A percentile compares a stretch with the other conserved stretches of the same genome.
These are phyloP conservation scores for Mycena capillaripes DNA, from an alignment of 768 basidiomycete species.

Conservation along the genomic window DNA sequence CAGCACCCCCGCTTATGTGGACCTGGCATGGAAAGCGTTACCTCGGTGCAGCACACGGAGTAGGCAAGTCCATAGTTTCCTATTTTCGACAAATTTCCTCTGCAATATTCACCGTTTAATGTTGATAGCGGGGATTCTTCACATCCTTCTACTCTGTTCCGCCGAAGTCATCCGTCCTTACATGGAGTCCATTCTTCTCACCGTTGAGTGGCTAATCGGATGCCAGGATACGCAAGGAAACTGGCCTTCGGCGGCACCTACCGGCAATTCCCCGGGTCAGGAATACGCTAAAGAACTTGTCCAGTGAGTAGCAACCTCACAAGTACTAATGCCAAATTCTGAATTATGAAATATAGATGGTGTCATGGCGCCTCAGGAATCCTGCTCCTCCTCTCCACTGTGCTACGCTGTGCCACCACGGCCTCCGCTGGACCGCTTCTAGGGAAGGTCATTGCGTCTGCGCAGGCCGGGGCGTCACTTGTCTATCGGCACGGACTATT, in stretches of 20 bases:
- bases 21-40: conserved; percentile 70
- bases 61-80: conserved; percentile 55
- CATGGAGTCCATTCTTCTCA: conserved; percentile 55
- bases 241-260: conserved; percentile 63
- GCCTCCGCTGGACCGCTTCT: conserved; percentile 39
- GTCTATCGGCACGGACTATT: conserved; percentile 65
- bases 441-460: conserved; percentile 47
- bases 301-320: conserved; percentile 53
- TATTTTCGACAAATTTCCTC: not conserved
- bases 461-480: conserved; percentile 55
- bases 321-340: not conserved
- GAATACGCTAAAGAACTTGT: conserved; percentile 54
- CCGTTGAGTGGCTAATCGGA: conserved; percentile 62
- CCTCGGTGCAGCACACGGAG: conserved; percentile 72
- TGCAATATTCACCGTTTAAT: not conserved
- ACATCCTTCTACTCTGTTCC: conserved; percentile 63
- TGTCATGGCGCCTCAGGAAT: conserved; percentile 72
- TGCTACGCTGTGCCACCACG: conserved; percentile 48
- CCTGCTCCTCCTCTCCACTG: conserved; percentile 60
- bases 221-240: conserved; percentile 64
- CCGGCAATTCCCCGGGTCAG: conserved; percentile 27
- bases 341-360: conserved; percentile 52
- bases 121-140: conserved; percentile 65
- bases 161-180: conserved; percentile 51
- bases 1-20: conserved; percentile 68